phyloP scores from a whole-genome alignment of 148 eudicot species.

The Camellia lanceoleosa region DNA sequence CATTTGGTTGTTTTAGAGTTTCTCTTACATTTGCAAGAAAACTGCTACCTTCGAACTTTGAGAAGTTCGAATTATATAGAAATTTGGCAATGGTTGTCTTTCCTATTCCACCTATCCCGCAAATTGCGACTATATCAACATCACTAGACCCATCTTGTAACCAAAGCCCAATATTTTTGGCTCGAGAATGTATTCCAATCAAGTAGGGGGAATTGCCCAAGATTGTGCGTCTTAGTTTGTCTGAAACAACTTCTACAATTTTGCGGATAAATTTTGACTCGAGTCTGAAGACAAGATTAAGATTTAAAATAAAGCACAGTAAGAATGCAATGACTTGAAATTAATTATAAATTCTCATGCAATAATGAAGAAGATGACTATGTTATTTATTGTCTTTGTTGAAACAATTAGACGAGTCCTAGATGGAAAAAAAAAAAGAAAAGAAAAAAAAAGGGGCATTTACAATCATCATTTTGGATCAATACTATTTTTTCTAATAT shows the following conservation, averaged over 20 bases:
- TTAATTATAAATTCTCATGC: no score
- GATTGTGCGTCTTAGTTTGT: background rate
- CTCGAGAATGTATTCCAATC: background rate
- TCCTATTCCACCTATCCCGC: background rate
- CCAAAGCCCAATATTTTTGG: background rate
- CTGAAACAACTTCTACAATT: background rate
- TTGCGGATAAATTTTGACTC: background rate
- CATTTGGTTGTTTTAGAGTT: no score
- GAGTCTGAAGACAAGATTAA: background rate
- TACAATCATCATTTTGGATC: no score
- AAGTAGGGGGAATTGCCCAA: background rate
- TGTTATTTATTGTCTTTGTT: no score
- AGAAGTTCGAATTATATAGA: background rate
- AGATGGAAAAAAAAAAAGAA: no score
- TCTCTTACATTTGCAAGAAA: no score
- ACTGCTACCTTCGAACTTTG: background rate
- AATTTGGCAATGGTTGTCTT: slow-evolving; percentile 4
- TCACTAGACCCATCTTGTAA: background rate
- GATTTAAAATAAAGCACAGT: background rate
- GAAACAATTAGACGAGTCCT: no score
- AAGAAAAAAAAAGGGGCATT: no score
- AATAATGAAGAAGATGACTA: no score
- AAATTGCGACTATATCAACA: background rate
- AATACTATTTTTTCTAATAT: no score
- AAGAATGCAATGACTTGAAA: background rate